Conservation (phyloP, 2,329 filamentous ascomycete species). For the Fusarium sp. region DNA sequence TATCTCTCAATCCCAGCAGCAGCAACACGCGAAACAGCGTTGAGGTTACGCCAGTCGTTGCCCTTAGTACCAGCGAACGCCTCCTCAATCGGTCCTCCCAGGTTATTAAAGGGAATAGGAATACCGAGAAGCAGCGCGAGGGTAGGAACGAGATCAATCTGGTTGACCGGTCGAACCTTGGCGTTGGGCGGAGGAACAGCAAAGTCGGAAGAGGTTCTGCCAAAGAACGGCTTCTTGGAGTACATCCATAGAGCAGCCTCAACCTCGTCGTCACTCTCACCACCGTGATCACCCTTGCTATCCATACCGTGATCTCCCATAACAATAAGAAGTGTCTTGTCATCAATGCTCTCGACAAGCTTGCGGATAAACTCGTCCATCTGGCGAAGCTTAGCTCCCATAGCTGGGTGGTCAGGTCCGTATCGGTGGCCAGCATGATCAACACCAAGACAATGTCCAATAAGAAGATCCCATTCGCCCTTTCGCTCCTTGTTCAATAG, state of each 20-base stretch:
- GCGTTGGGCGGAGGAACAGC: slow-evolving; percentile 73
- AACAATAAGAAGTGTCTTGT: slow-evolving; percentile 88
- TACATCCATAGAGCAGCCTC: slow-evolving; percentile 99
- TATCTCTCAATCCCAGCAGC: slow-evolving; percentile 91
- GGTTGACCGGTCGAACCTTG: slow-evolving; percentile 79
- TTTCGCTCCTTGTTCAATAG: slow-evolving; percentile 74
- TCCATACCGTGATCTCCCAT: slow-evolving; percentile 99
- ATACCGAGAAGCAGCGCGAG: slow-evolving; percentile 87
- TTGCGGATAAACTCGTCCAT: slow-evolving; percentile 86
- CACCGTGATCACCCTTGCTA: slow-evolving; percentile 95
- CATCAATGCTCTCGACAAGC: slow-evolving; percentile 78
- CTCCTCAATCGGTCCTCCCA: slow-evolving; percentile 93
- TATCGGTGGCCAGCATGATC: slow-evolving; percentile 98
- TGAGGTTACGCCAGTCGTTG: slow-evolving; percentile 80
- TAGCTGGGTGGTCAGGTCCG: slow-evolving; percentile 90
- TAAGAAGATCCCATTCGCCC: slow-evolving; percentile 89
- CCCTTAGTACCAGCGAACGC: slow-evolving; percentile 81
- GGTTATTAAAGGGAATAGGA: slow-evolving; percentile 95
- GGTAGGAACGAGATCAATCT: slow-evolving; percentile 97
- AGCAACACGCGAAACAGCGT: slow-evolving; percentile 79
- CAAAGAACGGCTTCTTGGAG: slow-evolving; percentile 87
- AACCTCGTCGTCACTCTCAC: slow-evolving; percentile 95
- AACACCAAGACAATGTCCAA: slow-evolving; percentile 94
- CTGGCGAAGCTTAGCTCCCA: slow-evolving; percentile 89
- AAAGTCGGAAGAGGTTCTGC: slow-evolving; percentile 74